phyloP scores from a whole-genome alignment of 2,329 filamentous ascomycete species.

The Trichoderma sp. region DNA sequence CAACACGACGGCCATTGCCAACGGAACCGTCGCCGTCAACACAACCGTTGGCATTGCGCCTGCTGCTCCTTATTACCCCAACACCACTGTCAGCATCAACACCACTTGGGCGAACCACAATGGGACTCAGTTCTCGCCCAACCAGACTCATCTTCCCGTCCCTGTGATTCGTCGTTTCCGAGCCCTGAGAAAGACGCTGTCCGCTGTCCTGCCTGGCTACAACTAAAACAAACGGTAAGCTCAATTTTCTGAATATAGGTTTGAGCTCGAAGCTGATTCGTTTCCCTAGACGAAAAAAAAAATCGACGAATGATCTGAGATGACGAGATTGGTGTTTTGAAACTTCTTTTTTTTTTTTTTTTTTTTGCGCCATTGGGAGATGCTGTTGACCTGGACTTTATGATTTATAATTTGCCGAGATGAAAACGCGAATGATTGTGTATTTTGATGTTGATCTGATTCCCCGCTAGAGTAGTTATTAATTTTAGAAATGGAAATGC shows the following conservation, averaged over 20 bases:
- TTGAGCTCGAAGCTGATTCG: not conserved
- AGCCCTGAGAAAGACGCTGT: not conserved
- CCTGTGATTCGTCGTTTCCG: slow-evolving; percentile 7
- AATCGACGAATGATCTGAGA: not conserved
- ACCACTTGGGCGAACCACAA: not conserved
- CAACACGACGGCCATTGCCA: not conserved
- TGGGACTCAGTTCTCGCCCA: not conserved
- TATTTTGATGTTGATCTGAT: slow-evolving; percentile 8
- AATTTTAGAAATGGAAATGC: slow-evolving; percentile 9
- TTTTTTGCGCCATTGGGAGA: not conserved
- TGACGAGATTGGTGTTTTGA: not conserved
- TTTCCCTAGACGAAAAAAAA: not conserved
- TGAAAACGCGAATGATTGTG: not conserved
- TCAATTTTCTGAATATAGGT: not conserved
- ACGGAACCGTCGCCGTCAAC: not conserved
- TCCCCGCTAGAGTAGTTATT: slow-evolving; percentile 7
- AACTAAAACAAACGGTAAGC: not conserved
- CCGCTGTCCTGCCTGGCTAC: not conserved
- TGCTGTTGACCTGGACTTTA: not conserved
- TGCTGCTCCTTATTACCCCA: not conserved
- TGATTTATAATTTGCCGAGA: slow-evolving; percentile 10
- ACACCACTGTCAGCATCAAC: not conserved
- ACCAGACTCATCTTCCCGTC: not conserved
- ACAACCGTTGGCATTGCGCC: not conserved
- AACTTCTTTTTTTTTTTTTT: not conserved